These are phyloP conservation scores for Cryphonectria nitschkei DNA, from an alignment of 2,329 filamentous ascomycete genomes.

Conservation along the genomic window DNA sequence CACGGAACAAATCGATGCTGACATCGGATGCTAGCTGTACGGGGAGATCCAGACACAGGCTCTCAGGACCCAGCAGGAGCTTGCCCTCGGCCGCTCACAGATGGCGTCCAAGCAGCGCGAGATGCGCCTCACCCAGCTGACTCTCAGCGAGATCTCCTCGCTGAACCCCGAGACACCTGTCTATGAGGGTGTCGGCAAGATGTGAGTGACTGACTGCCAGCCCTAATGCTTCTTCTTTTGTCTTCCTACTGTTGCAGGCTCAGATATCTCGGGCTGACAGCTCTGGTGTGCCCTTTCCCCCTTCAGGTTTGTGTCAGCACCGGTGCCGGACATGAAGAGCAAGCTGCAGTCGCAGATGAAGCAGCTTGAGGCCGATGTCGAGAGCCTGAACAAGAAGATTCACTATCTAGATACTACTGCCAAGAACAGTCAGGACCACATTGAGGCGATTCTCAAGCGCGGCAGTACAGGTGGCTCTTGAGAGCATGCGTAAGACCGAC, in stretches of 20 bases:
- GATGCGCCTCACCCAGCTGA: conserved; percentile 85
- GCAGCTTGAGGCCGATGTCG: conserved; percentile 76
- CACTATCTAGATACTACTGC: conserved; percentile 93
- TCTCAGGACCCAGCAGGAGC: conserved; percentile 86
- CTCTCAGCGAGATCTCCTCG: conserved; percentile 77
- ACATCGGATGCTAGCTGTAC: conserved; percentile 66
- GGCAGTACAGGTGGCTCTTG: conserved; percentile 42
- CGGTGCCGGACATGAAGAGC: conserved; percentile 71
- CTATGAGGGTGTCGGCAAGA: conserved; percentile 96
- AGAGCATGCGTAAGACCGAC: conserved; percentile 9
- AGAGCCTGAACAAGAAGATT: conserved; percentile 83
- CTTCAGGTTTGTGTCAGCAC: conserved; percentile 82
- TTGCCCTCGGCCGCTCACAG: conserved; percentile 81
- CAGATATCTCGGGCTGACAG: conserved; percentile 5
- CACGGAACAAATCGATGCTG: not conserved
- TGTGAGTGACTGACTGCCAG: conserved; percentile 60
- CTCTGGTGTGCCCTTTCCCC: not conserved
- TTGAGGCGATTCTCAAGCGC: conserved; percentile 81
- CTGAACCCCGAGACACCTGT: conserved; percentile 77
- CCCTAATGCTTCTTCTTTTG: not conserved
- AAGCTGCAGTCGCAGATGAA: conserved; percentile 77
- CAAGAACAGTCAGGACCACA: conserved; percentile 89
- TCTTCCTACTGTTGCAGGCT: conserved; percentile 4
- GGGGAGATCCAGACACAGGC: conserved; percentile 94
- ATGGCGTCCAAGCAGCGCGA: conserved; percentile 86